Conservation (phyloP, 306 rosid species). For the Datisca glomerata region DNA sequence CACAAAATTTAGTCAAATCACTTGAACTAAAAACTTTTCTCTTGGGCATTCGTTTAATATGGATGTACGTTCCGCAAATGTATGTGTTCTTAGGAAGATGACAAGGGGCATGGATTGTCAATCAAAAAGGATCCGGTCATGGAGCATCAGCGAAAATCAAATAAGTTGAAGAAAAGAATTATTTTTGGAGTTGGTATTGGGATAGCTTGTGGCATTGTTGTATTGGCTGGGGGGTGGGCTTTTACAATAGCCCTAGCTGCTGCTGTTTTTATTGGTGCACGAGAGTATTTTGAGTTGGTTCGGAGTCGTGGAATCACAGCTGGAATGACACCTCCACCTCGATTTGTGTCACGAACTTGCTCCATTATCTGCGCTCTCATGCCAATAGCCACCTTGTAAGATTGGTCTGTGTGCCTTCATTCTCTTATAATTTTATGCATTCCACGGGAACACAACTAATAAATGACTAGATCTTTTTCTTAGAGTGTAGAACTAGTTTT, state of each 20-base stretch:
- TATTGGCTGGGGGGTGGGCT: slow-evolving; percentile 91
- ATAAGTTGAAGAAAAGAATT: slow-evolving; percentile 58
- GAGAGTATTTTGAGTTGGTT: slow-evolving; percentile 84
- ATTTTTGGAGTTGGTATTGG: slow-evolving; percentile 87
- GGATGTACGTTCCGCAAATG: slow-evolving; percentile 6
- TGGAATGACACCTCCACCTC: slow-evolving; percentile 99
- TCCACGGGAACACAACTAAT: too few species aligned
- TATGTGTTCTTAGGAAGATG: slow-evolving; percentile 30
- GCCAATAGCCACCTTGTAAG: slow-evolving; percentile 82
- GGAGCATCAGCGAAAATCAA: slow-evolving; percentile 40
- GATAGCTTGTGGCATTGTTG: slow-evolving; percentile 50
- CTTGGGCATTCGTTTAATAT: background rate
- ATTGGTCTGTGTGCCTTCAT: slow-evolving; percentile 19
- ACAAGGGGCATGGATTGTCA: slow-evolving; percentile 7
- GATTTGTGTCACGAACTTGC: slow-evolving; percentile 71
- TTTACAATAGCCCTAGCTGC: slow-evolving; percentile 56
- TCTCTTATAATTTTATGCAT: too few species aligned
- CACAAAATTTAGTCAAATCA: background rate
- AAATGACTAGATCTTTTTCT: too few species aligned
- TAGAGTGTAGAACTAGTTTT: too few species aligned
- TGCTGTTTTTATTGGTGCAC: slow-evolving; percentile 60
- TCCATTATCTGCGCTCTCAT: slow-evolving; percentile 76
- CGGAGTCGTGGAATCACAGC: slow-evolving; percentile 75
- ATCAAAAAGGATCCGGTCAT: slow-evolving; percentile 15
- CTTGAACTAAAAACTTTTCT: background rate